Conservation (phyloP, 2,329 filamentous ascomycete species). For the Apiospora phragmitis region DNA sequence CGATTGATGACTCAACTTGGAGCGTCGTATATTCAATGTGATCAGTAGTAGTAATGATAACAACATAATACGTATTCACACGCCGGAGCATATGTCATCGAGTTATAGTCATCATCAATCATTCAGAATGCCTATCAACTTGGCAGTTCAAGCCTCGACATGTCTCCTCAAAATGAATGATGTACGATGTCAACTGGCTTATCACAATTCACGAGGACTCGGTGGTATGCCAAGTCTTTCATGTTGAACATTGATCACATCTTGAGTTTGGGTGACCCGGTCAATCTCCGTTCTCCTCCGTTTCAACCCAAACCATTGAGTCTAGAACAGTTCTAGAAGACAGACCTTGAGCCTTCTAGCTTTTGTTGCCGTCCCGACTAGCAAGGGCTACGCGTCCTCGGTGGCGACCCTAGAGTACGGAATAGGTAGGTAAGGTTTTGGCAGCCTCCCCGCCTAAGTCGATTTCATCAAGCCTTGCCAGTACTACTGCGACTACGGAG, state of each 20-base stretch:
- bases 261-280: not conserved
- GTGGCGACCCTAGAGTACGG: not conserved
- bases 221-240: not conserved
- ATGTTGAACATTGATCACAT: not conserved
- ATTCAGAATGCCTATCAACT: not conserved
- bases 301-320: not conserved
- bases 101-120: not conserved
- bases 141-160: not conserved
- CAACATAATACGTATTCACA: no score
- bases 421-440: not conserved
- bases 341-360: not conserved
- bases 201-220: not conserved
- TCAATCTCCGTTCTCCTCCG: not conserved
- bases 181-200: not conserved
- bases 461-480: not conserved
- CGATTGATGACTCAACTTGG: not conserved
- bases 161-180: not conserved
- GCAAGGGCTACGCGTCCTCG: conserved; percentile 5
- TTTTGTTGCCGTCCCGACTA: not conserved
- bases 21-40: not conserved
- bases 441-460: not conserved
- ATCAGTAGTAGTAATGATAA: no score
- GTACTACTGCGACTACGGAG: no score
- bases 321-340: conserved; percentile 5
- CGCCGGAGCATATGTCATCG: no score